Base-by-base conservation (phyloP, 768 basidiomycete genomes). In the Tricholoma matsutake region DNA sequence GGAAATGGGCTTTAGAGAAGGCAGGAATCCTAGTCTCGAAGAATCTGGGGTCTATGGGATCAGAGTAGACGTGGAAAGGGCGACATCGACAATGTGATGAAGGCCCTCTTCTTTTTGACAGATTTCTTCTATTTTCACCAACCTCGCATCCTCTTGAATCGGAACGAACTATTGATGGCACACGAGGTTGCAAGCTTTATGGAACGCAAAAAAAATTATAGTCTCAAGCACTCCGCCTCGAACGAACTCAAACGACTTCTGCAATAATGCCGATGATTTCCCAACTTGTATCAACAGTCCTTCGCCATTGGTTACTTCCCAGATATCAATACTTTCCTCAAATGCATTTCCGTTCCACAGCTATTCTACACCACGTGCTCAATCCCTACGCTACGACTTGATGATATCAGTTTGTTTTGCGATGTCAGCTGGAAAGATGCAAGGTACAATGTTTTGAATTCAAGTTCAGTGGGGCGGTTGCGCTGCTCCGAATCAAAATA, bases 21-120 rank as follows among this genome's bases (percentile, higher is more conserved):
- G 60, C 52, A 60, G 69, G 22, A 65, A 68, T 28, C 71, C 72
- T 7, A 77, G 73, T 59, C 61, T 74, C 28, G 73, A 75, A 39
- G 71, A 72, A 31, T 56, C 67, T 61, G 64, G 69, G 57, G 57
- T 78, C 22, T 69, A 75, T 58, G 83, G 85, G 9, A 85, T 88
- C 61, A 78, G 82, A 58, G 80, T 88, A 20, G 81, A 88, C 61
- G 79, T 89, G 16, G 86, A 88, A 70, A 86, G 83, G 72, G 79
- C 79, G 49, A 83, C 82, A 22, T 76, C 79, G 54, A 80, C 78
- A 56, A 77, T 83, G 68, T 85, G 71, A 72, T 61, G 22, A 53
- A 54, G 41, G 60, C 58, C 25, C 58, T 39, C 54, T 64, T 31
- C 41, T 52, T n/a, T 57, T 64, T 67, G 63, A 31, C 39, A 39